Evolutionary conservation across 139 green algal species (phyloP), one percentile per base, ranked within the genome.

Genomic region (Volvox reticuliferus): DNA sequence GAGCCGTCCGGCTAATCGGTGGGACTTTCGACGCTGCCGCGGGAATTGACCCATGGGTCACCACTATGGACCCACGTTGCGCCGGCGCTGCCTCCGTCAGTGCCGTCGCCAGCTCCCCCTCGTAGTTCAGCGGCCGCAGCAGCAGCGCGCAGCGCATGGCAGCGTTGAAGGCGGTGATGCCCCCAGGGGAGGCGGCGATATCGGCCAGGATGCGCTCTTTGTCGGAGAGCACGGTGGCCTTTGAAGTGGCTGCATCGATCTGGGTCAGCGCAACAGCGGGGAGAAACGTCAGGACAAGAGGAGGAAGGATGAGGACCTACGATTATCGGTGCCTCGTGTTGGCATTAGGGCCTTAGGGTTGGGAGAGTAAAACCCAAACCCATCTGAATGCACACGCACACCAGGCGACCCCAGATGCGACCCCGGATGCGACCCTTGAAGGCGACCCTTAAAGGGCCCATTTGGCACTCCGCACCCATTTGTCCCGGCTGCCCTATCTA

Each of bases 141-240:
- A 87, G 80, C 80, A 87, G 80, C 50, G 55, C 55, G 55, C 55
- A 75, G 55, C 80, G 80, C 80, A 87, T 26, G 55, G 80, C 80
- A 1, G 80, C 80, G 55, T 87, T 87, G 80, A 87, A 87, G 28
- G 80, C 26, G 1, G 80, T 21, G 13, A 87, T 37, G 80, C 80
- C 80, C 12, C 55, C 80, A n/a, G 28, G 26, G 20, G 80, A 19
- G 20, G 80, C 80, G 55, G 55, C 55, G 28, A 87, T 87, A 50
- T 87, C 80, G 2, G 80, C 55, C 55, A 87, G 55, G 80, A 87
- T 87, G 80, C 80, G 80, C 28, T 87, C 80, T 50, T 87, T 87
- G 50, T 87, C 80, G 6, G 80, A 30, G n/a, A 30, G 13, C 28
- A 87, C 80, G 1, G 80, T 87, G 55, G 80, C 80, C 14, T 30